Base-by-base conservation (phyloP, 768 basidiomycete species). In the Trichaptum fuscoviolaceum region DNA sequence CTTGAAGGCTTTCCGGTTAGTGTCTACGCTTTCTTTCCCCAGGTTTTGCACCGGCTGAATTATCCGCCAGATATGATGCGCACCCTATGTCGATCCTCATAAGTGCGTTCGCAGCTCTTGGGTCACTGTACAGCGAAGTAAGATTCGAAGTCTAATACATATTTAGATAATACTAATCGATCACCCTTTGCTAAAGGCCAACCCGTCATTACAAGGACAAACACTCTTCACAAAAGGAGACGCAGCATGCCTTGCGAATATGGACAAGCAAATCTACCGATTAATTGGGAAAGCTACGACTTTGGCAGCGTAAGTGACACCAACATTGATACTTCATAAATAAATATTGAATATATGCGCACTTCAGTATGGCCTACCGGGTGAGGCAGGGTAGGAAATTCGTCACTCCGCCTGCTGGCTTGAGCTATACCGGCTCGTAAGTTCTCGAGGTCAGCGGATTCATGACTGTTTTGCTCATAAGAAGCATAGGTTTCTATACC, bases 201-300 rank as follows among this genome's bases (percentile, higher is more conserved):
- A 96, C 75, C 95, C 95, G 12, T 92, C 92, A 7, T 76, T 96
- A 7, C 87, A 88, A 80, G 95, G 93, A 84, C 93, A 95, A 75
- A 87, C 74, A n/a, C 80, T 95, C 57, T 95, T 80, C 75, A 93
- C 90, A 3, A 84, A 83, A 66, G 88, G 88, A 7, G 84, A 89
- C 74, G 74, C 79, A 30, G 81, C 74, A 0, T 92, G 92, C 2
- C 83, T 96, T 7, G 87, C 83, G 27, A 81, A 85, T 60, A 92
- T 96, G 90, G 95, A 96, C 76, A 93, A 93, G 80, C 95, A 96
- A 75, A 95, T 96, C 58, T 94, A 88, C 75, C 82, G 93, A 70
- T 77, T 95, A 6, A 91, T 95, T 64, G 94, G 95, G 58, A 96
- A 95, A 74, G 89, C 91, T 9, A 93, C 91, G 6, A 94, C 93